Evolutionary conservation across 495 filamentous ascomycete genomes (phyloP).

Genomic region (Immersiella caudata): DNA sequence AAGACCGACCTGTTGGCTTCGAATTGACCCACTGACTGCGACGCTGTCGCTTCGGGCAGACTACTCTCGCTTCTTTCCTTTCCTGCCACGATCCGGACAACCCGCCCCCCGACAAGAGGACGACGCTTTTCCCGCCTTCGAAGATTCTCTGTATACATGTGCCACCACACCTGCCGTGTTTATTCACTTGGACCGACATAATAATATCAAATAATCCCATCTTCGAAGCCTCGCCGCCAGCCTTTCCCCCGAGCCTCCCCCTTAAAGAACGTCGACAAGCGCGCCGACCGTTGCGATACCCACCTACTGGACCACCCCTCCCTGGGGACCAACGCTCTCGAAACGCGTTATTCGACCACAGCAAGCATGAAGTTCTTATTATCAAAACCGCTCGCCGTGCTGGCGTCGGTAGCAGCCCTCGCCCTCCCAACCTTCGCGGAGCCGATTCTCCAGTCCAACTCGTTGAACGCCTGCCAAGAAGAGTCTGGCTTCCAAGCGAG

Average conservation of each 20-base stretch:
- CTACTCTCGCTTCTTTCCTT: constrained; percentile 9
- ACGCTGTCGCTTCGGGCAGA: constrained; percentile 12
- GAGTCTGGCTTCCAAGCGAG: constrained; percentile 81
- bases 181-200: constrained; percentile 6
- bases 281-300: neutral
- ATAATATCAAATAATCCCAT: neutral
- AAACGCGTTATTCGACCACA: neutral
- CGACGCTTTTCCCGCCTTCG: constrained; percentile 2
- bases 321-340: neutral
- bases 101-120: neutral
- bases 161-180: neutral
- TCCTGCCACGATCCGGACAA: constrained; percentile 8
- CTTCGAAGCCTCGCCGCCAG: neutral
- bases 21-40: constrained; percentile 5
- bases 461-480: constrained; percentile 75
- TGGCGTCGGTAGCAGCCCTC: constrained; percentile 7
- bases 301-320: neutral
- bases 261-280: neutral
- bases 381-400: neutral
- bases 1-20: neutral
- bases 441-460: constrained; percentile 64
- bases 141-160: neutral
- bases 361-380: constrained; percentile 10
- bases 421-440: constrained; percentile 1
- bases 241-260: neutral